phyloP scores from a whole-genome alignment of 1,284 basidiomycete species.

The Sanghuangporus baumii region DNA sequence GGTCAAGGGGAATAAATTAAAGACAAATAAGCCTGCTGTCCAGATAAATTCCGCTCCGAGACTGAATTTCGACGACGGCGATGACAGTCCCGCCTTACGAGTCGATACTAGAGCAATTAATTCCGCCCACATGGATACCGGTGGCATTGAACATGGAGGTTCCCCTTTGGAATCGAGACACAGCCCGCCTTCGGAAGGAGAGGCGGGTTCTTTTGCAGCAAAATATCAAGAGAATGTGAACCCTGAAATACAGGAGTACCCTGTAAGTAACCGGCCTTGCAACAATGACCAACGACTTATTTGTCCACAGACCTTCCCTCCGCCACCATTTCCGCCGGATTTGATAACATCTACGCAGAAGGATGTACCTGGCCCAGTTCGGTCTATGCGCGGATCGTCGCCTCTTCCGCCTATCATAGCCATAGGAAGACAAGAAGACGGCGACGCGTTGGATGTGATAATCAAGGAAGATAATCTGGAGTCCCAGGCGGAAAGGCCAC shows the following conservation, averaged over 20 bases:
- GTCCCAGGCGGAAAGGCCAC: not conserved
- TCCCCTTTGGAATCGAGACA: not conserved
- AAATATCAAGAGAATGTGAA: not conserved
- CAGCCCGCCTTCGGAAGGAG: not conserved
- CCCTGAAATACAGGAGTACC: not conserved
- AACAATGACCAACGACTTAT: not conserved
- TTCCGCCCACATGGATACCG: not conserved
- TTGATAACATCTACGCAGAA: conserved; percentile 34
- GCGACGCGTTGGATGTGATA: not conserved
- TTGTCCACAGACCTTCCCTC: conserved; percentile 23
- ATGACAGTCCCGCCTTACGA: not conserved
- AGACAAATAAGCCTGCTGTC: not conserved
- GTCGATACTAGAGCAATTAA: not conserved
- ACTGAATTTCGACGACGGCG: not conserved
- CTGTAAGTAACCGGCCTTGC: not conserved
- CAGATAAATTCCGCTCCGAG: not conserved
- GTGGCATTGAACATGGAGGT: not conserved
- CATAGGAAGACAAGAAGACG: conserved; percentile 30
- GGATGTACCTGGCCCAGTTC: conserved; percentile 16
- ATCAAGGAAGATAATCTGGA: not conserved
- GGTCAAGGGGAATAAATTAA: conserved; percentile 1
- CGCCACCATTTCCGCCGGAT: conserved; percentile 35
- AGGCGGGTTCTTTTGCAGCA: no score
- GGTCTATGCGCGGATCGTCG: conserved; percentile 19
- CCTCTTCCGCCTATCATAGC: conserved; percentile 33